phyloP scores from a whole-genome alignment of 495 filamentous ascomycete species.

The Neurospora cerealis region DNA sequence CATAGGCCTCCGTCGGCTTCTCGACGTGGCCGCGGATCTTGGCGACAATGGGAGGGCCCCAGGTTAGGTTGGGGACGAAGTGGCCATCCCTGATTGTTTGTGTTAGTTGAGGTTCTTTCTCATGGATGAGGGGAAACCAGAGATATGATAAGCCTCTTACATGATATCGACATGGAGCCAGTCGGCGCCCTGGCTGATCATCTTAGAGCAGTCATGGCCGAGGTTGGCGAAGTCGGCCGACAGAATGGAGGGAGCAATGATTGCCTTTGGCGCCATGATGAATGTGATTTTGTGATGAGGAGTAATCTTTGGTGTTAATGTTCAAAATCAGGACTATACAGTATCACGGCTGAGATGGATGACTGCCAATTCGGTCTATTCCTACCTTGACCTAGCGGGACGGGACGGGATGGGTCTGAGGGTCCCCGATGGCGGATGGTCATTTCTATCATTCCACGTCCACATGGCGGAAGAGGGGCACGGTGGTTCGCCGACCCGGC shows the following conservation, averaged over 20 bases:
- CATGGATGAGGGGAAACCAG: neutral
- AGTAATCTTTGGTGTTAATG: neutral
- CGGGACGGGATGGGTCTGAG: neutral
- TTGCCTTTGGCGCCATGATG: constrained; percentile 74
- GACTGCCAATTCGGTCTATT: neutral
- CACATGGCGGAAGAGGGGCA: neutral
- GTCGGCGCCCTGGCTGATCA: constrained; percentile 74
- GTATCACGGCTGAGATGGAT: neutral
- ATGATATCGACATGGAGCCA: constrained; percentile 91
- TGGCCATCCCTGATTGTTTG: constrained; percentile 59
- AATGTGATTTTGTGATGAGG: neutral
- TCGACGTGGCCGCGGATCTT: constrained; percentile 83
- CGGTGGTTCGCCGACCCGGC: neutral
- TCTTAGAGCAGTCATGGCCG: constrained; percentile 70
- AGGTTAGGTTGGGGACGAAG: constrained; percentile 97
- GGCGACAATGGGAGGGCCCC: constrained; percentile 84
- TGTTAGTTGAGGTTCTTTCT: neutral
- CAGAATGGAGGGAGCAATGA: constrained; percentile 94
- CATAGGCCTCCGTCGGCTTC: constrained; percentile 37
- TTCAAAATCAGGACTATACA: neutral
- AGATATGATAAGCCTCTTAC: constrained; percentile 26
- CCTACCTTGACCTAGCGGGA: neutral
- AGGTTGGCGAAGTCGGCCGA: constrained; percentile 90
- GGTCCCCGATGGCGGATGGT: neutral
- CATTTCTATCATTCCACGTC: neutral